phyloP scores from a whole-genome alignment of 2,329 filamentous ascomycete species.

The Juglanconis oblonga region DNA sequence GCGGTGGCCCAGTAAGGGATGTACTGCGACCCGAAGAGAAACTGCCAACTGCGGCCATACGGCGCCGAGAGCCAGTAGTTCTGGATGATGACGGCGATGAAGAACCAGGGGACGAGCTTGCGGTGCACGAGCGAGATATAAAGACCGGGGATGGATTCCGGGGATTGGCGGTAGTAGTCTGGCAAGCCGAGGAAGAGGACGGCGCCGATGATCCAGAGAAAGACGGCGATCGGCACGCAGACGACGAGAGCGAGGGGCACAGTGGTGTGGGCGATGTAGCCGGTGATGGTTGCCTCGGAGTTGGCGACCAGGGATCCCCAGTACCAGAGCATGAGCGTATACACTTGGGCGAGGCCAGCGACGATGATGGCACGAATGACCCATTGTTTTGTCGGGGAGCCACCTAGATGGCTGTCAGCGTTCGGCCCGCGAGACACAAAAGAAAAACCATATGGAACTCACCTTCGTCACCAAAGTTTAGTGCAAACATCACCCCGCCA shows the following conservation, averaged over 20 bases:
- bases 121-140: conserved; percentile 60
- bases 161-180: conserved; percentile 63
- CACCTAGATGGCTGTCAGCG: conserved; percentile 35
- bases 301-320: conserved; percentile 59
- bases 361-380: conserved; percentile 65
- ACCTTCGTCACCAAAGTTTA: conserved; percentile 62
- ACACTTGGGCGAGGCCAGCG: conserved; percentile 65
- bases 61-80: conserved; percentile 66
- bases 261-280: conserved; percentile 31
- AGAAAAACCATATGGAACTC: conserved; percentile 51
- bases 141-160: conserved; percentile 63
- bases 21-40: conserved; percentile 57
- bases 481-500: conserved; percentile 63
- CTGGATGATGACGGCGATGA: conserved; percentile 60
- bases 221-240: conserved; percentile 53
- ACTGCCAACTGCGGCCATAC: conserved; percentile 66
- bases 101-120: conserved; percentile 68
- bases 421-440: conserved; percentile 54
- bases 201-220: conserved; percentile 55
- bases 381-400: conserved; percentile 63
- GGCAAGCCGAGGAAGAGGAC: conserved; percentile 61
- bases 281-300: conserved; percentile 38
- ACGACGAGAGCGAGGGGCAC: conserved; percentile 40
- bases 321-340: conserved; percentile 64
- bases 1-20: conserved; percentile 55